A percentile compares a stretch with the other conserved stretches of the same genome.
Evolutionary conservation across 139 green algal genomes (phyloP).

Genomic region (Chlorella sp.): DNA sequence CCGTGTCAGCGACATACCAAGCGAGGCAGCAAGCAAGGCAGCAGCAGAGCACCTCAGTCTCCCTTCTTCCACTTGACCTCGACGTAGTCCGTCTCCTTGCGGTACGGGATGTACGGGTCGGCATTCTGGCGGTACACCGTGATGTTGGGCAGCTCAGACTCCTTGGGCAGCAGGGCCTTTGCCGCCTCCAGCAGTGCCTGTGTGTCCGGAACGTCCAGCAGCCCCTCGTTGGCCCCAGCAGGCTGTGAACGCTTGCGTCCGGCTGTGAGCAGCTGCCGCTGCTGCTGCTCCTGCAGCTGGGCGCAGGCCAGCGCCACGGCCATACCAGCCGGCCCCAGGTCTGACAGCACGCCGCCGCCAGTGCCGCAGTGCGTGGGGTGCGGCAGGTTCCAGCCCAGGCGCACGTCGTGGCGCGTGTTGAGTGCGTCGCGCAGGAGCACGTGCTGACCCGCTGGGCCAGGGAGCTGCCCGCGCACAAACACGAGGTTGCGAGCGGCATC

Average conservation of each 20-base stretch:
- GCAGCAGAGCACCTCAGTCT: background rate
- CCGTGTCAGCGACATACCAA: too few relatives aligned
- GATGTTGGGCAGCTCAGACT: background rate
- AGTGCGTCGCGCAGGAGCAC: slow-evolving; percentile 71
- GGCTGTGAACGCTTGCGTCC: too few relatives aligned
- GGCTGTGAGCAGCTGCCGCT: too few relatives aligned
- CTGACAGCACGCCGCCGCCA: background rate
- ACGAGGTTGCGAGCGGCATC: slow-evolving; percentile 88
- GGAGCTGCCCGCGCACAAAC: slow-evolving; percentile 90
- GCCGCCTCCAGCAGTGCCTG: too few relatives aligned
- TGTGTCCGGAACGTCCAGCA: background rate
- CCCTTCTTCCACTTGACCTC: slow-evolving; percentile 7
- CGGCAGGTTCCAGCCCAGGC: background rate
- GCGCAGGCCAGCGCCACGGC: background rate
- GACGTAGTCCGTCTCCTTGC: slow-evolving; percentile 1
- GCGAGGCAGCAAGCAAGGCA: too few relatives aligned
- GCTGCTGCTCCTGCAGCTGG: background rate
- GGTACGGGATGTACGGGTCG: slow-evolving; percentile 3
- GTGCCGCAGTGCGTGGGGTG: background rate
- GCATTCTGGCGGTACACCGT: background rate
- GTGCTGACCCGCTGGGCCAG: slow-evolving; percentile 75
- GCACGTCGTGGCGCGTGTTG: background rate
- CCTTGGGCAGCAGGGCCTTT: too few relatives aligned
- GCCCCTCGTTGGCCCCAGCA: background rate
- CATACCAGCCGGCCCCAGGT: background rate